Base-by-base conservation (phyloP, 805 yeast genomes). In the Citeromyces matritensis region DNA sequence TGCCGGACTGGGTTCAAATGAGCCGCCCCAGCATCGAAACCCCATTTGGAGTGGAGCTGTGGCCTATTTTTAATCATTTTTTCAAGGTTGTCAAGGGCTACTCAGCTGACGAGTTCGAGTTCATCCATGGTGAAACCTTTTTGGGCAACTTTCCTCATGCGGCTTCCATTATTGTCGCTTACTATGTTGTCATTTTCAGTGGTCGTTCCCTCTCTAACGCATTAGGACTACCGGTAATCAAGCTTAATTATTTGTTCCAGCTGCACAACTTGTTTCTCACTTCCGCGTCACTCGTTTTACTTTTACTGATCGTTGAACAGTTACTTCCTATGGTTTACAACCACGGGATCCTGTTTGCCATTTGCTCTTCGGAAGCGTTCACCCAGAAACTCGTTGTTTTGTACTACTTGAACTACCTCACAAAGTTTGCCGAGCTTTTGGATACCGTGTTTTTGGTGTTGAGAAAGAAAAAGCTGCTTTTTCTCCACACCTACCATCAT, bases 401-500 rank as follows among this genome's bases (percentile, higher is more conserved):
- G 41, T 88, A 91, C 60, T 88, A 86, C 61, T 62, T 88, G 58
- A 88, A 86, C 63, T 88, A 86, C 59, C 63, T 88, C 56, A 78
- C 91, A 51, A 88, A 88, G 58, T 88, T 67, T 58, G 51, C 79
- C 44, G 97, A 88, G 63, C 75, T 91, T 43, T 55, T 85, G 39
- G 98, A 88, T 52, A 88, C 98, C 17, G 69, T 85, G 11, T 85
- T 88, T 62, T 63, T 91, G 48, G 96, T 91, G 30, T 65, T 88
- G 51, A 83, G 84, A 60, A 78, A 82, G 65, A 91, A 91, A 61
- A 85, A 83, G 48, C 64, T 88, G 56, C 78, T 91, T 39, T 91
- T 88, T 51, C 65, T 88, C 53, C 98, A 88, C 58, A 84, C 94
- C 34, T 88, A 85, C 59, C 98, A 88, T 58, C 97, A 88, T 50